Evolutionary conservation across 2,329 filamentous ascomycete genomes (phyloP).

Genomic region (Penicillium digitatum): DNA sequence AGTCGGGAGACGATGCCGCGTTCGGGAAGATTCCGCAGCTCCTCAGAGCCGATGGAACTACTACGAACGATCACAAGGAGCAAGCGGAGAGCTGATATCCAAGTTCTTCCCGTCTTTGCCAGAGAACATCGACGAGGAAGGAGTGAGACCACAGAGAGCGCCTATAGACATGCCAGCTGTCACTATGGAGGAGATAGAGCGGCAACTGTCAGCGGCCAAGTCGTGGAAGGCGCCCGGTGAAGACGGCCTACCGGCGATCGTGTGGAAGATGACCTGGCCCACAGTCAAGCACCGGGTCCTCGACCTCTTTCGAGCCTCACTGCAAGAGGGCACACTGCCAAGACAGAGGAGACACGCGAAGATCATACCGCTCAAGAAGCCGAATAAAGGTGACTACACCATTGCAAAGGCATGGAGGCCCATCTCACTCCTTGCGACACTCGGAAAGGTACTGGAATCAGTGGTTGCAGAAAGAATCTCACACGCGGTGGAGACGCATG

Average conservation of each 20-base stretch:
- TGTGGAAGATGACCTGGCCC: constrained; percentile 25
- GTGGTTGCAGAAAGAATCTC: constrained; percentile 32
- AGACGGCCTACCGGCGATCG: constrained; percentile 18
- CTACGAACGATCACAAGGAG: constrained; percentile 10
- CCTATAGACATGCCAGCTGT: constrained; percentile 10
- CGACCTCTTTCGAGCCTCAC: constrained; percentile 16
- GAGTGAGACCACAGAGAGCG: constrained; percentile 11
- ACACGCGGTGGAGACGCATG: constrained; percentile 26
- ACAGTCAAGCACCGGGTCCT: constrained; percentile 20
- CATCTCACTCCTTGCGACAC: constrained; percentile 25
- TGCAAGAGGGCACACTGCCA: constrained; percentile 15
- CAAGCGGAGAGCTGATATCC: not conserved
- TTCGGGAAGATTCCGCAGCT: constrained; percentile 17
- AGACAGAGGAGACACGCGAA: constrained; percentile 19
- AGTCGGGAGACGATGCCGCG: constrained; percentile 16
- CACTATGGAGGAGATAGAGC: constrained; percentile 22
- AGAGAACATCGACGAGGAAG: constrained; percentile 15
- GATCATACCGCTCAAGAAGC: constrained; percentile 24
- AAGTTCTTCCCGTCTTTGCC: constrained; percentile 18
- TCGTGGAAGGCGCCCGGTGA: not conserved
- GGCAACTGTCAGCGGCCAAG: constrained; percentile 9
- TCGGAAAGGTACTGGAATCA: constrained; percentile 30
- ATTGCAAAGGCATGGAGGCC: constrained; percentile 22
- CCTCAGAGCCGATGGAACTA: constrained; percentile 14
- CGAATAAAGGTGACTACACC: constrained; percentile 20